Percentiles rank a stretch among this genome's conserved stretches.
phyloP scores from a whole-genome alignment of 257 asterid species.

The Gardenia jasminoides region DNA sequence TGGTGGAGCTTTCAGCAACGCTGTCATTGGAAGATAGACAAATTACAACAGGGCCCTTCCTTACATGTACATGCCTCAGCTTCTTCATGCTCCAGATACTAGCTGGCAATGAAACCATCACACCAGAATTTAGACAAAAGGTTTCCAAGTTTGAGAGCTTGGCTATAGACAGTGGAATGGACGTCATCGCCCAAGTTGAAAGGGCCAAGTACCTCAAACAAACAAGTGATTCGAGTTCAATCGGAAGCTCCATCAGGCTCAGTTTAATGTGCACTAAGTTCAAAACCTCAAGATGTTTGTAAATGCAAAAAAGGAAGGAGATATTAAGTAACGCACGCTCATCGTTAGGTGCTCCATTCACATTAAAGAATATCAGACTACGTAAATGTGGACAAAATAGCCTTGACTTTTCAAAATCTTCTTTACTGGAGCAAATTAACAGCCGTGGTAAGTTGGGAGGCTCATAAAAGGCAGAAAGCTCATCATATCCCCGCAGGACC shows the following conservation, averaged over 20 bases:
- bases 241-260: too few species aligned
- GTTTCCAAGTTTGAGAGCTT: too few species aligned
- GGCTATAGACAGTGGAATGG: neutral
- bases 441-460: too few species aligned
- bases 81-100: neutral
- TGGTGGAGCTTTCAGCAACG: too few species aligned
- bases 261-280: neutral
- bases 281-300: neutral
- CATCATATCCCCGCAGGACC: too few species aligned
- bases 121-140: too few species aligned
- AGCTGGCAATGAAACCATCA: neutral
- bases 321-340: neutral
- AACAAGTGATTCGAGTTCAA: neutral
- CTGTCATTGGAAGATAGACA: too few species aligned
- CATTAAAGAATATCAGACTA: neutral
- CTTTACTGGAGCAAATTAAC: too few species aligned
- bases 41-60: neutral
- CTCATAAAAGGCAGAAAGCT: too few species aligned
- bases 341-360: too few species aligned
- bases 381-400: too few species aligned
- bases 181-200: neutral
- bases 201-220: conserved; percentile 1
- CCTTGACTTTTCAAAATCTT: too few species aligned
- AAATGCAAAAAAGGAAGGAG: neutral
- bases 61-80: neutral